A percentile compares a stretch with the other conserved stretches of the same genome.
These are phyloP conservation scores for Calonectria pteridis DNA, from an alignment of 2,329 filamentous ascomycete species.

Conservation along the genomic window DNA sequence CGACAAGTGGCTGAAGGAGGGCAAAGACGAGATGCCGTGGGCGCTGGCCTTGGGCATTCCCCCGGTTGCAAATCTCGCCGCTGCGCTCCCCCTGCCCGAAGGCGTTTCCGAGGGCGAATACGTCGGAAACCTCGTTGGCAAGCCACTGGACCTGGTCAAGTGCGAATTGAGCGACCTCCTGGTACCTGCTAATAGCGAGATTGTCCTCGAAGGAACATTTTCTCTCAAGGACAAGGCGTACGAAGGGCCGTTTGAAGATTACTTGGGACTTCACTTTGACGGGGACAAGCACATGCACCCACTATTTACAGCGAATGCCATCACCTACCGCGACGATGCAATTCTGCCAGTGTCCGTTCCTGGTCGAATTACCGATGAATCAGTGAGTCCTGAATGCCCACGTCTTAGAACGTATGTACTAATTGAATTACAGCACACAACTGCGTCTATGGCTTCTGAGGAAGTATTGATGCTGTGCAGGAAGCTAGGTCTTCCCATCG, in stretches of 20 bases:
- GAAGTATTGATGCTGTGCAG: slow-evolving; percentile 14
- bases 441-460: slow-evolving; percentile 6
- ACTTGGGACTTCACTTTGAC: slow-evolving; percentile 6
- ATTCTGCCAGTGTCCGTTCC: slow-evolving; percentile 31
- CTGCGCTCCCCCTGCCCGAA: slow-evolving; percentile 33
- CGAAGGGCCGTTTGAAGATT: slow-evolving; percentile 10
- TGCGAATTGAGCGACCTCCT: slow-evolving; percentile 62
- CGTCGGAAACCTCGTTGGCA: slow-evolving; percentile 59
- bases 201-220: slow-evolving; percentile 61
- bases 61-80: not conserved
- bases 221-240: slow-evolving; percentile 48
- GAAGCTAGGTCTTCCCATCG: slow-evolving; percentile 40
- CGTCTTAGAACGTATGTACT: not conserved
- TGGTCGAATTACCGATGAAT: slow-evolving; percentile 19
- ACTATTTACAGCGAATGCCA: slow-evolving; percentile 27
- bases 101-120: slow-evolving; percentile 60
- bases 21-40: slow-evolving; percentile 40
- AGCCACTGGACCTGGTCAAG: slow-evolving; percentile 61
- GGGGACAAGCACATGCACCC: slow-evolving; percentile 13
- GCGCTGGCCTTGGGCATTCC: slow-evolving; percentile 8
- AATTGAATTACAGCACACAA: not conserved
- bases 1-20: slow-evolving; percentile 58
- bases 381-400: not conserved
- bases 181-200: slow-evolving; percentile 63
- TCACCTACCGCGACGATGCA: slow-evolving; percentile 31